A percentile compares a stretch with the other conserved stretches of the same genome.
Evolutionary conservation across 768 basidiomycete species (phyloP).

Genomic region (Suillus decipiens): DNA sequence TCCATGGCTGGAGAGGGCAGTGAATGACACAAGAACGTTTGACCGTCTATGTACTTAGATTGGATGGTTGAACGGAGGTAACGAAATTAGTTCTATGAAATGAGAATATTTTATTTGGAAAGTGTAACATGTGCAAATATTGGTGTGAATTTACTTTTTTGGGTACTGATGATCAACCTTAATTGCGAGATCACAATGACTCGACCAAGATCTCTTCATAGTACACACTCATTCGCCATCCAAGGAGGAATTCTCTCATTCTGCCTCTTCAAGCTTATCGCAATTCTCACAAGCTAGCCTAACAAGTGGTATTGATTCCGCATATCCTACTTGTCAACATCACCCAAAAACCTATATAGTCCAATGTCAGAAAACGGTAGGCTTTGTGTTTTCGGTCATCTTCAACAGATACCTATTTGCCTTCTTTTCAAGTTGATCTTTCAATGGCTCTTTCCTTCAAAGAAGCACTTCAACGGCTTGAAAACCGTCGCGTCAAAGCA

Average conservation of each 20-base stretch:
- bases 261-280: conserved; percentile 1
- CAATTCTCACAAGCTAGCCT: conserved; percentile 15
- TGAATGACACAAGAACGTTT: conserved; percentile 12
- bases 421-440: conserved; percentile 37
- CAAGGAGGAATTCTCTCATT: conserved; percentile 8
- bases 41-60: conserved; percentile 8
- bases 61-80: conserved; percentile 15
- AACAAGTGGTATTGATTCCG: conserved; percentile 17
- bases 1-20: conserved; percentile 59
- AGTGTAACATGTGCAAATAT: conserved; percentile 11
- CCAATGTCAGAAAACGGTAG: conserved; percentile 20
- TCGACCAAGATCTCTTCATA: conserved; percentile 13
- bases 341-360: conserved; percentile 20
- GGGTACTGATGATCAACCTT: not conserved
- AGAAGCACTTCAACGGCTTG: conserved; percentile 77
- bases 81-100: conserved; percentile 8
- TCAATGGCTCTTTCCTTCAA: conserved; percentile 75
- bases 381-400: conserved; percentile 14
- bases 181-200: conserved; percentile 8
- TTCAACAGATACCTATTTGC: conserved; percentile 21
- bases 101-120: not conserved
- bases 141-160: conserved; percentile 10
- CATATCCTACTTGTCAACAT: not conserved
- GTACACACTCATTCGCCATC: not conserved
- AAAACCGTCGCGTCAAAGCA: conserved; percentile 84